Evolutionary conservation across 495 filamentous ascomycete species (phyloP).

Genomic region (Aspergillus indologenus): DNA sequence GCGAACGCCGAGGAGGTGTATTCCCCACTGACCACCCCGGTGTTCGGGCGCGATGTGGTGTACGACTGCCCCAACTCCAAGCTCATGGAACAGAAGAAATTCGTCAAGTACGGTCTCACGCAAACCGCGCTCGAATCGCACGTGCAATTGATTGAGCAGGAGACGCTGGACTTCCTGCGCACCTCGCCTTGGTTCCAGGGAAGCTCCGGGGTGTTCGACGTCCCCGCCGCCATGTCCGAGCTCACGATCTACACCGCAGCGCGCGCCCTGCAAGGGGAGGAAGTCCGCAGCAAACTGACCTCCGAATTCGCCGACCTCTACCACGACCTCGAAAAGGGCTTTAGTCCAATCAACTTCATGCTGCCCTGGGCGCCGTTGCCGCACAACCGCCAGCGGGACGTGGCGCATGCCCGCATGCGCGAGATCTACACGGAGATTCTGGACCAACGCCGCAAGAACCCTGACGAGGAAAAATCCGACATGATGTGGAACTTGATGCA

Average conservation of each 20-base stretch:
- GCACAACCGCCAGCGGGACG: conserved; percentile 74
- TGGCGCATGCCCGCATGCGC: conserved; percentile 70
- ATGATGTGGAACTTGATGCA: conserved; percentile 86
- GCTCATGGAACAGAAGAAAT: conserved; percentile 85
- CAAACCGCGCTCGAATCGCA: conserved; percentile 72
- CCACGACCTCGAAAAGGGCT: conserved; percentile 83
- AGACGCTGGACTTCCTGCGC: conserved; percentile 69
- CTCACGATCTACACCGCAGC: conserved; percentile 84
- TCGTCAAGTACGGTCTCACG: conserved; percentile 83
- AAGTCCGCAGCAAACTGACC: conserved; percentile 70
- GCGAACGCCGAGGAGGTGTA: conserved; percentile 83
- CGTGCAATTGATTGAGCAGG: conserved; percentile 73
- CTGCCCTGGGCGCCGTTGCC: conserved; percentile 84
- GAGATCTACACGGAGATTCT: conserved; percentile 78
- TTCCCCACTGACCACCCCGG: conserved; percentile 74
- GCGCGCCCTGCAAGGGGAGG: conserved; percentile 74
- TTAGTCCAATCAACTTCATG: conserved; percentile 80
- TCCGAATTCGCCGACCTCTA: conserved; percentile 65
- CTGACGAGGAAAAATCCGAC: conserved; percentile 52
- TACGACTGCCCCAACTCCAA: conserved; percentile 87
- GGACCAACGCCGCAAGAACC: conserved; percentile 53
- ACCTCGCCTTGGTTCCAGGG: conserved; percentile 64
- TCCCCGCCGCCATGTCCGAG: conserved; percentile 70
- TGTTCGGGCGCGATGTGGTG: conserved; percentile 82
- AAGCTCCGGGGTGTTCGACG: conserved; percentile 59